A percentile compares a stretch with the other conserved stretches of the same genome.
These are phyloP conservation scores for Phaseolus coccineus DNA, from an alignment of 331 rosid species.

Conservation along the genomic window DNA sequence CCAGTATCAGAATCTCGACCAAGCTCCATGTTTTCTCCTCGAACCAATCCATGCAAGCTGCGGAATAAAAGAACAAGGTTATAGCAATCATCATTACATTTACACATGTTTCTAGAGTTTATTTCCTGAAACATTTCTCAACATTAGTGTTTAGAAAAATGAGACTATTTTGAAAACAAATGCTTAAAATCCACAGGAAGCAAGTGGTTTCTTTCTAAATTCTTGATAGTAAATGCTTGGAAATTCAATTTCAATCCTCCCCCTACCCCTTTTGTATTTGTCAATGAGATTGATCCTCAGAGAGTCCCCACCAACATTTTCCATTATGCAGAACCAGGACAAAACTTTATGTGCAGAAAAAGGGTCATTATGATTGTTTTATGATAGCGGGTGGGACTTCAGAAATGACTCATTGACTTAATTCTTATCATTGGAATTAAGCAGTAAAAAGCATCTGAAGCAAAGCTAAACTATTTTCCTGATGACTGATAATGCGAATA, in stretches of 20 bases:
- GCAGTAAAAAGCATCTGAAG: not conserved
- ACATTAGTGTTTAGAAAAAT: not conserved
- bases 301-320: slow-evolving; percentile 20
- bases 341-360: not conserved
- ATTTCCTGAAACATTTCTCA: slow-evolving; percentile 30
- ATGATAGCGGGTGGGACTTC: not conserved
- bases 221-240: slow-evolving; percentile 17
- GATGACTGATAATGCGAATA: slow-evolving; percentile 31
- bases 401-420: not conserved
- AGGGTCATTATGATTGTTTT: not conserved
- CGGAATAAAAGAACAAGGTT: slow-evolving; percentile 27
- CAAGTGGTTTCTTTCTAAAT: not conserved
- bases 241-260: not conserved
- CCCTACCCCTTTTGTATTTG: slow-evolving; percentile 1
- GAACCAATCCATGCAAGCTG: slow-evolving; percentile 90
- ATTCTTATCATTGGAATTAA: not conserved
- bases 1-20: slow-evolving; percentile 97
- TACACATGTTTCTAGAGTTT: not conserved
- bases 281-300: slow-evolving; percentile 2
- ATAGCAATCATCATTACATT: slow-evolving; percentile 1
- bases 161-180: slow-evolving; percentile 14
- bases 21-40: slow-evolving; percentile 97
- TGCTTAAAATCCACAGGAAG: not conserved
- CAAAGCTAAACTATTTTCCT: slow-evolving; percentile 6
- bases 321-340: not conserved